Evolutionary conservation across 106 monocot genomes (phyloP).

Genomic region (Dioscorea zingiberensis): DNA sequence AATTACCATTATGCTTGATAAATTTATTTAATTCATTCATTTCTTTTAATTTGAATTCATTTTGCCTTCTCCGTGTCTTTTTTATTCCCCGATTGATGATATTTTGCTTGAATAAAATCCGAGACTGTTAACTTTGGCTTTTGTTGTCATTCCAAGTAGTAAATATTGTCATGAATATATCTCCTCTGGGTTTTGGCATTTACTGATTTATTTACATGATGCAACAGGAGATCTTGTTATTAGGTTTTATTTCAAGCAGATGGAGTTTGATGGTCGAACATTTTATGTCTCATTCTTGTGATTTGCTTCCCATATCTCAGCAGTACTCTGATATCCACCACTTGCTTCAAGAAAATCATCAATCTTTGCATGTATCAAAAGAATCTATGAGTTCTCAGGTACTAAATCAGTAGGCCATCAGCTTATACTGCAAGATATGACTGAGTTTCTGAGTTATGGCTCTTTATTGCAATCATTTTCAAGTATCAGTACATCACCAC

Average conservation of each 20-base stretch:
- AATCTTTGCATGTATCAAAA: constrained; percentile 5
- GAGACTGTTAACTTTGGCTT: too few species aligned
- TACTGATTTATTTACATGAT: constrained; percentile 2
- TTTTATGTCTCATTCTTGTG: constrained; percentile 33
- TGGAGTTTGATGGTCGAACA: constrained; percentile 44
- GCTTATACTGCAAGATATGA: background rate
- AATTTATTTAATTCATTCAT: too few species aligned
- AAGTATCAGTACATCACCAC: background rate
- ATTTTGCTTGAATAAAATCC: too few species aligned
- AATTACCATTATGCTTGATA: too few species aligned
- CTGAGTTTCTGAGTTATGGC: background rate
- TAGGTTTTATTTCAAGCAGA: constrained; percentile 43
- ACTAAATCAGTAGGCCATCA: background rate
- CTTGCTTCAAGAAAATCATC: constrained; percentile 29
- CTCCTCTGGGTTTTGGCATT: too few species aligned
- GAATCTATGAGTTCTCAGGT: constrained; percentile 34
- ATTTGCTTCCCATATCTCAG: constrained; percentile 37
- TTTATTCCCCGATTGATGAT: too few species aligned
- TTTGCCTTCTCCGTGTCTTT: too few species aligned
- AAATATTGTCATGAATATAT: too few species aligned
- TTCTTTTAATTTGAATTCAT: too few species aligned
- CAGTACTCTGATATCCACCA: constrained; percentile 34
- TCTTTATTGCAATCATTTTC: background rate
- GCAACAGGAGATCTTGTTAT: constrained; percentile 52
- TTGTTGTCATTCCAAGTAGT: too few species aligned